Base-by-base conservation (phyloP, 2,329 filamentous ascomycete species). In the Cladophialophora yegresii region DNA sequence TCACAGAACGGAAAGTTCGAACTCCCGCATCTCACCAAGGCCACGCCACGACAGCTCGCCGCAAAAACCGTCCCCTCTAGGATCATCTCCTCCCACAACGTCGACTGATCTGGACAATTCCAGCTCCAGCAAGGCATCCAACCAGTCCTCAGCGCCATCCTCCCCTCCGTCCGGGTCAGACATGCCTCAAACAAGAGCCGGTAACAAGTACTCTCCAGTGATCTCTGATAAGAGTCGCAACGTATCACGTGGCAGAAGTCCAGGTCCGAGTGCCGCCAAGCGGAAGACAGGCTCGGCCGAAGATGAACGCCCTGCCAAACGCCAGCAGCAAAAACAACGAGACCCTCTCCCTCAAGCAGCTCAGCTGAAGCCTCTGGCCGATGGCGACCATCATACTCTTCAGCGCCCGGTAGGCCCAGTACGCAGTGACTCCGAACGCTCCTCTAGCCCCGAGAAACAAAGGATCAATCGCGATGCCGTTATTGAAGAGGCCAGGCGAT, bases 1-100 rank as follows among this genome's bases (percentile, higher is more conserved):
- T 53, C 55, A 62, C 45, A 60, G 53, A 36, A 28, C 68, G 30
- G 61, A 58, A 23, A 59, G 55, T 51, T 33, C 61, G 59, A 45
- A 49, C 33, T 70, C 68, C 32, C 66, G 64, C 49, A 67, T 68
- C 28, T 66, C 75, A 49, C 72, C 74, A 62, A 78, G 72, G 67
- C 73, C 70, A 72, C 73, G 72, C 57, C 75, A 70, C 56, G 78
- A 76, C 23, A 85, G 79, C 65, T 85, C 84, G 49, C 84, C 85
- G 1, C 83, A 82, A 71, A 87, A 87, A 59, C 85, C 85, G 2
- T 87, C 86, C 16, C 85, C 85, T 12, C 80, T 87, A 10, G 85
- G 83, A 9, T 84, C 84, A 6, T 87, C 85, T 2, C 84, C 84
- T 23, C 85, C 85, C 5, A 81, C 85, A 65, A 87, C 85, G 72